These are phyloP conservation scores for Trypanosoma avium DNA, from an alignment of 208 protist genomes.

Conservation along the genomic window DNA sequence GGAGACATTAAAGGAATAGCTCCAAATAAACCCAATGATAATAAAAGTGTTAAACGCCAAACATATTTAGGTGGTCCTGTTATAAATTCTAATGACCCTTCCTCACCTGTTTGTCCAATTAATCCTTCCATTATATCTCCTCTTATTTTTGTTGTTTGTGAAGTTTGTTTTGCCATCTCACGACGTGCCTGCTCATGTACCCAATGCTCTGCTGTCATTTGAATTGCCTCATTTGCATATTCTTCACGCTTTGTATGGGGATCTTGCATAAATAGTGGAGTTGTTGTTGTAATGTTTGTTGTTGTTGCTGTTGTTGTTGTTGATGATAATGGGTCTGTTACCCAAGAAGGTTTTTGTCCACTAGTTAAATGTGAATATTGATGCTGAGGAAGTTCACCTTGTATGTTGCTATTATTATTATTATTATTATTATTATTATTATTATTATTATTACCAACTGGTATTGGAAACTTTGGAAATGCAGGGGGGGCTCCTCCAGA, in stretches of 20 bases:
- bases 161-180: background rate
- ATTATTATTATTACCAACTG: background rate
- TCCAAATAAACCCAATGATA: slow-evolving; percentile 62
- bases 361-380: too few relatives aligned
- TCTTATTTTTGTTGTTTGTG: background rate
- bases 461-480: slow-evolving; percentile 20
- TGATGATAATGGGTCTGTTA: too few relatives aligned
- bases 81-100: slow-evolving; percentile 27
- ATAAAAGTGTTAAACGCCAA: slow-evolving; percentile 40
- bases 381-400: too few relatives aligned
- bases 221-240: slow-evolving; percentile 42
- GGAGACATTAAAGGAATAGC: slow-evolving; percentile 76
- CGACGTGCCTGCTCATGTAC: slow-evolving; percentile 37
- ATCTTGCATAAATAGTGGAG: slow-evolving; percentile 1
- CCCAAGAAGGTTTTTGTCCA: too few relatives aligned
- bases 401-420: background rate
- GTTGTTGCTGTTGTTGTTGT: too few relatives aligned
- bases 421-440: too few relatives aligned
- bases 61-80: slow-evolving; percentile 30
- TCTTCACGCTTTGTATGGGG: slow-evolving; percentile 40
- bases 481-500: background rate
- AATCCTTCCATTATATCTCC: background rate
- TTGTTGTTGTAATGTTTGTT: background rate
- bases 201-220: slow-evolving; percentile 45
- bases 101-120: background rate